Base-by-base conservation (phyloP, 2,329 filamentous ascomycete genomes). In the Coniochaeta sp. region DNA sequence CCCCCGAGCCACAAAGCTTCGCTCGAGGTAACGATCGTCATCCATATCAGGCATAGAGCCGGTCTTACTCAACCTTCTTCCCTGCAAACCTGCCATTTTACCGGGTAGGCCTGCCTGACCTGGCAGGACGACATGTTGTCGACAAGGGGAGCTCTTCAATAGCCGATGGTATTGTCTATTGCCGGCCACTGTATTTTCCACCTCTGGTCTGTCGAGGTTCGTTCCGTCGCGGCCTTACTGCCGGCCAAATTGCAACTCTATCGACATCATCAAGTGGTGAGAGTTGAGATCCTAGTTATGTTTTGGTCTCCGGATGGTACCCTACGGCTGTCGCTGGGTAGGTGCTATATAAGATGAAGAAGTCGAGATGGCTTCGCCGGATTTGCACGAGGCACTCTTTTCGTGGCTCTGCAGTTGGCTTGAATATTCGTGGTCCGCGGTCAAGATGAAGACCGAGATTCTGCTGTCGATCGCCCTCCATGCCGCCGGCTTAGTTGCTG, bases 401-500 rank as follows among this genome's bases (percentile, higher is more conserved):
- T 42, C 38, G 38, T 26, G 20, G 14, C n/a, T 14, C 6, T 42
- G 14, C 38, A 14, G 20, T 22, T 42, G 38, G 18, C 14, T 26
- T 22, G 26, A 6, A n/a, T 42, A 42, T 22, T 14, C 10, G 12
- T 22, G 38, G 38, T 24, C 38, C 18, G 9, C 14, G 12, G 26
- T 16, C 38, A 42, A 42, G 20, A 42, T 42, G 38, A 42, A 42
- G n/a, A 12, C 10, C n/a, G 22, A 22, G 20, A 14, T 42, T 26
- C 16, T 48, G 26, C 28, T 48, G n/a, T 28, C 45, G 13, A 26
- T 57, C 6, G 27, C 52, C 22, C 46, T 52, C 18, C 48, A 33
- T 16, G 22, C 45, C n/a, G 49, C 26, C 16, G 45, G 45, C 45
- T 48, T 51, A 22, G 52, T 33, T 9, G 48, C 51, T 47, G 52